These are phyloP conservation scores for Linum trigynum DNA, from an alignment of 345 rosid species.

Conservation along the genomic window DNA sequence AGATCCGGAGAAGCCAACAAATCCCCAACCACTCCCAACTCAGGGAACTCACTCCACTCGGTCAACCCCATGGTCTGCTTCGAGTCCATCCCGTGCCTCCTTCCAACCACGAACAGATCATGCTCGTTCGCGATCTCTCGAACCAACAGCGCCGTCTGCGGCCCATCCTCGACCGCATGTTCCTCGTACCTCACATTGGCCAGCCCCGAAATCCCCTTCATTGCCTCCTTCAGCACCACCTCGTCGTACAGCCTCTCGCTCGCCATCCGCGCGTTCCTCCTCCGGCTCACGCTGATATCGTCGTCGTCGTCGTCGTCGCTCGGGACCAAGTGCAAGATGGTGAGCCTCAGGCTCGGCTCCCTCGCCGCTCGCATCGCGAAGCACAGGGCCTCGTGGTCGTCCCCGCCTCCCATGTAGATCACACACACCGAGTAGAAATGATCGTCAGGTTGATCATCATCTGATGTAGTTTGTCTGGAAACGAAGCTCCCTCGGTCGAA, in stretches of 20 bases:
- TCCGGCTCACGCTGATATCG: no score
- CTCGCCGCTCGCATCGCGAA: constrained; percentile 41
- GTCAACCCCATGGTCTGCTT: background rate
- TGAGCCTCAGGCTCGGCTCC: constrained; percentile 20
- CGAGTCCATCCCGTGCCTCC: constrained; percentile 11
- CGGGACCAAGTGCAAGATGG: constrained; percentile 22
- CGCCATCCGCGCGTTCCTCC: no score
- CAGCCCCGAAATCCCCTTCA: background rate
- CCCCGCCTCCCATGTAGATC: constrained; percentile 54
- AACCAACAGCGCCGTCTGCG: constrained; percentile 16
- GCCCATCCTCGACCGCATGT: constrained; percentile 22
- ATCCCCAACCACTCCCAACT: constrained; percentile 24
- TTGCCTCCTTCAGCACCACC: constrained; percentile 22
- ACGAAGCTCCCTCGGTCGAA: constrained; percentile 22
- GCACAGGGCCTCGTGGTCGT: constrained; percentile 49
- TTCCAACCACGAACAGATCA: constrained; percentile 29
- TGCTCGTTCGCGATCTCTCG: constrained; percentile 20
- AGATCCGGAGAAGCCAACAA: constrained; percentile 21
- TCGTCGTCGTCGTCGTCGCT: background rate
- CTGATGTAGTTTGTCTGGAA: background rate
- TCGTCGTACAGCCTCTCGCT: no score
- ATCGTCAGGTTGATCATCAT: background rate
- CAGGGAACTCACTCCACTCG: constrained; percentile 21
- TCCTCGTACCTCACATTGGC: constrained; percentile 18
- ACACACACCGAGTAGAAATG: constrained; percentile 11